Base-by-base conservation (phyloP, 495 filamentous ascomycete genomes). In the Neurospora sp. region DNA sequence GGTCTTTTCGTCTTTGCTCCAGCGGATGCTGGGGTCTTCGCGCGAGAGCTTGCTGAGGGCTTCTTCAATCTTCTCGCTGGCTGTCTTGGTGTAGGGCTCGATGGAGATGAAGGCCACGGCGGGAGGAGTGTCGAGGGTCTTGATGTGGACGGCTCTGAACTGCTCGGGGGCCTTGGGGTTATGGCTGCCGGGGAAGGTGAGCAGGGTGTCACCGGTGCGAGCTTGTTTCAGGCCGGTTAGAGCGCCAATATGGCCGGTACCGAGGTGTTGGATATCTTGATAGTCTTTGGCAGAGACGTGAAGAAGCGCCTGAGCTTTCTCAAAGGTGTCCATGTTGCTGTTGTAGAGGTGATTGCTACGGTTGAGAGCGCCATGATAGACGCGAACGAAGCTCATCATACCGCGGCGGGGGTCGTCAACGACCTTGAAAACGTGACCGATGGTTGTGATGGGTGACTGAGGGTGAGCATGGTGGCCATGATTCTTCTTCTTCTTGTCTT, bases 391-490 rank as follows among this genome's bases (percentile, higher is more conserved):
- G 73, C 96, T 93, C 74, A 99, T 88, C 23, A 96, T 91, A 11
- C 96, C 96, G 14, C 93, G 90, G 69, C 90, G 89, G 14, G 92
- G 83, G 76, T 98, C 95, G 75, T 96, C 91, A 75, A 97, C 93
- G 12, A 98, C 96, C 81, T 99, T 99, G 87, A 99, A 99, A 16
- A 97, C 96, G 40, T 97, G 85, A 4, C 92, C 94, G 74, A 95
- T 92, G 54, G 90, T 89, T 72, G 90, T 88, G 18, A 97, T 81
- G 31, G 88, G 81, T 3, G 81, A 77, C 66, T 85, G 80, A 14
- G 72, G 81, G 78, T 70, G 86, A 27, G 54, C 54, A 81, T 42
- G 83, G 76, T 59, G 83, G 72, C 70, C 72, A 62, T 76, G 76
- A 88, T 80, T 76, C 77, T 89, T 83, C 71, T 76, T 78, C 89